Evolutionary conservation across 2,329 filamentous ascomycete species (phyloP), one percentile per base, ranked within the genome.

Genomic region (Phoma herbarum): DNA sequence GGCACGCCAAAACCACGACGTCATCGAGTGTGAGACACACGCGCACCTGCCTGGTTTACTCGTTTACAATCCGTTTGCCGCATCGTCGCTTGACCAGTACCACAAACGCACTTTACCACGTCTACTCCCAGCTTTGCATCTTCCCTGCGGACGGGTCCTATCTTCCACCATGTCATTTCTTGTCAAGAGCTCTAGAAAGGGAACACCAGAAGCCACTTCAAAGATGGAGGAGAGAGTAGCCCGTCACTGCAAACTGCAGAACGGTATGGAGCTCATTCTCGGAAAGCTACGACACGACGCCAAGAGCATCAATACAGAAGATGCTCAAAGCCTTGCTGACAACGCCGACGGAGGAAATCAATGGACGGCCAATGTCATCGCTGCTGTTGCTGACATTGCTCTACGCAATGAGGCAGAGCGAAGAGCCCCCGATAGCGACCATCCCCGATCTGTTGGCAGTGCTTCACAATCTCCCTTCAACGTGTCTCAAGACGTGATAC

Each of bases 291-390:
- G 63, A 26, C 61, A 60, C 3, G 56, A 72, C 16, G 65, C 72
- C 10, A 55, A 58, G 43, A 67, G 60, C 60, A 69, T 76, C 60
- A 75, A 69, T 16, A 57, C 65, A 12, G 72, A 73, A 29, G 74
- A 76, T 52, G 70, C 68, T 61, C 72, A 65, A 22, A 62, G 66
- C 29, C 65, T 76, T 31, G 66, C 66, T 47, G 70, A 72, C 60
- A 63, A 72, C 42, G 64, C 62, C 47, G 66, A 67, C 39, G 65
- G 59, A 11, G 45, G 37, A 20, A 67, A 74, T 54, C 45, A 60
- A 26, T 56, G 50, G 44, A 68, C 69, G 16, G 70, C 70, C 25
- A 63, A 59, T 28, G 69, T 75, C 64, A 68, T 73, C 45, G 69
- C 69, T 33, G 71, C 70, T n/a, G 62, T 75, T 12, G 65, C 69